These are phyloP conservation scores for Sugiyamaella floridensis DNA, from an alignment of 805 yeast genomes.

Conservation along the genomic window DNA sequence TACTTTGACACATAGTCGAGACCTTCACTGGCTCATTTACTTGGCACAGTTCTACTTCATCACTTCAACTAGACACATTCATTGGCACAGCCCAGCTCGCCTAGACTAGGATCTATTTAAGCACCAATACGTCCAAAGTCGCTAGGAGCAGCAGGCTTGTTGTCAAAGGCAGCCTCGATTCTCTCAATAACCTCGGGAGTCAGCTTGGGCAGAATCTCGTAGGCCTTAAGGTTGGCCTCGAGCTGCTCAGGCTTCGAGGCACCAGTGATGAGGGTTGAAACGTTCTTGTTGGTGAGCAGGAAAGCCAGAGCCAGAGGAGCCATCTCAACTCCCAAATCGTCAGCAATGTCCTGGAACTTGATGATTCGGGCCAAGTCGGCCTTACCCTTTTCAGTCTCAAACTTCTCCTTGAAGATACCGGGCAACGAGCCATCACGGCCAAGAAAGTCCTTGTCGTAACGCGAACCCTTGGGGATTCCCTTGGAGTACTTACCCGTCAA, in stretches of 20 bases:
- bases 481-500: slow-evolving; percentile 30
- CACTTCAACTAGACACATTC: too few species aligned
- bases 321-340: slow-evolving; percentile 22
- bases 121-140: slow-evolving; percentile 13
- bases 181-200: slow-evolving; percentile 23
- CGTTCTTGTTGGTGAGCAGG: slow-evolving; percentile 27
- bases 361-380: slow-evolving; percentile 22
- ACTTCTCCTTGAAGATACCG: slow-evolving; percentile 10
- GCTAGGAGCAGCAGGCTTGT: slow-evolving; percentile 19
- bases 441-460: slow-evolving; percentile 16
- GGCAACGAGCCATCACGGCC: slow-evolving; percentile 11
- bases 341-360: slow-evolving; percentile 23
- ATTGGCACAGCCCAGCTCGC: too few species aligned
- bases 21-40: too few species aligned
- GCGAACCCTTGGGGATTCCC: slow-evolving; percentile 22
- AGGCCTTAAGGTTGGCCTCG: slow-evolving; percentile 26
- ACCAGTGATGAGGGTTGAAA: slow-evolving; percentile 29
- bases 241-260: slow-evolving; percentile 28
- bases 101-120: not conserved
- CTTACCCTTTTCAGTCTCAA: slow-evolving; percentile 22
- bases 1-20: too few species aligned
- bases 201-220: slow-evolving; percentile 24
- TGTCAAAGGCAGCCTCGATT: slow-evolving; percentile 26
- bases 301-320: slow-evolving; percentile 30
- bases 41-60: too few species aligned